Evolutionary conservation across 176 grass and related monocot genomes (phyloP), one percentile per base, ranked within the genome.

Genomic region (Eragrostis nindensis): DNA sequence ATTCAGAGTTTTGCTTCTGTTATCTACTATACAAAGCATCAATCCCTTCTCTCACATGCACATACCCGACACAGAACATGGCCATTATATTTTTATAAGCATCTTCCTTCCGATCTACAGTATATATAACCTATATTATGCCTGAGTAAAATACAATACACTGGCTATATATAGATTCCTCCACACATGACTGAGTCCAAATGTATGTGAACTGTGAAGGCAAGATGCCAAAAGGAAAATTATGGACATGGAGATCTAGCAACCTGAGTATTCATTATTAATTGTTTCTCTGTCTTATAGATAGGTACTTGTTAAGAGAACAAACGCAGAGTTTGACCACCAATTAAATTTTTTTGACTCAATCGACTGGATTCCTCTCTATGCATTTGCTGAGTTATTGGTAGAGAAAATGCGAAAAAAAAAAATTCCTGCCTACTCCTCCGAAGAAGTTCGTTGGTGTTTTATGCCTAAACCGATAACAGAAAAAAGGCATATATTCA

Each of bases 61-160:
- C 83, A 71, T 41, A 82, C 42, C 87, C 19, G 77, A 89, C 78
- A 71, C 5, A 11, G 78, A 89, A 82, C 73, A 85, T 82, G 66
- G 73, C 55, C 18, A 24, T 76, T 65, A 76, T 0, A 53, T 57
- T 44, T 89, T 21, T 85, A 56, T 81, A 56, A 26, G 8, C 48
- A 78, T 71, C 59, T 82, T n/a, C 50, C 26, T 67, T 82, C 57
- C n/a, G 77, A 76, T 81, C 27, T 71, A 63, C 10, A 6, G 39
- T 43, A 64, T 64, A 78, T 38, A 45, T 11, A 24, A 25, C n/a
- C 55, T 59, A 25, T 26, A 60, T 60, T 56, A 56, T 25, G 55
- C 22, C 55, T 11, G 55, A 61, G 22, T 61, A 61, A 61, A 61
- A 61, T 61, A 61, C 22, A 26, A 22, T 26, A 22, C 56, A 25